These are phyloP conservation scores for Annulohypoxylon stygium DNA, from an alignment of 495 filamentous ascomycete species.

Conservation along the genomic window DNA sequence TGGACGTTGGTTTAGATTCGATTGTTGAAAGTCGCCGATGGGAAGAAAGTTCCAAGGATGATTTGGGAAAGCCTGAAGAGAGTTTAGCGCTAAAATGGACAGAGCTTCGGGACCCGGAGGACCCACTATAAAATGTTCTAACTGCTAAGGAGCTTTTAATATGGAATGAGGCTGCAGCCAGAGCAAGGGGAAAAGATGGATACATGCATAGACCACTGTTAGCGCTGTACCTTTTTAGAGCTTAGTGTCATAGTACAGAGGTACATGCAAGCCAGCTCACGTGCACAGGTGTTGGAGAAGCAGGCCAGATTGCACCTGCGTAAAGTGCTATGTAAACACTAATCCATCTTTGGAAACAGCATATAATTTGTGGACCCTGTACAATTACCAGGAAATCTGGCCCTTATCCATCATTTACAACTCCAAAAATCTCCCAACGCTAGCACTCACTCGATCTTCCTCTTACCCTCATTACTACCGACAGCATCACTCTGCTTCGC, in stretches of 20 bases:
- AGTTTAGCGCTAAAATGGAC: slow-evolving; percentile 28
- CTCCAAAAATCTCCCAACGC: slow-evolving; percentile 16
- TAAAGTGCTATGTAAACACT: slow-evolving; percentile 17
- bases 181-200: slow-evolving; percentile 5
- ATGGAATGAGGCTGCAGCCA: slow-evolving; percentile 32
- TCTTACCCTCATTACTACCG: background rate
- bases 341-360: slow-evolving; percentile 24
- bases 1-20: slow-evolving; percentile 35
- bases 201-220: slow-evolving; percentile 15
- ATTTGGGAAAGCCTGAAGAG: slow-evolving; percentile 19
- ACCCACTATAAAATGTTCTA: slow-evolving; percentile 25
- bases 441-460: slow-evolving; percentile 11
- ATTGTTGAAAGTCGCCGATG: slow-evolving; percentile 33
- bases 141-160: slow-evolving; percentile 1
- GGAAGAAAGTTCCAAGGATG: slow-evolving; percentile 34
- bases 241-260: background rate
- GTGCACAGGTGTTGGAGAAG: slow-evolving; percentile 15
- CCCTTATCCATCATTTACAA: slow-evolving; percentile 45
- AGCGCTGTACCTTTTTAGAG: slow-evolving; percentile 11
- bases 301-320: slow-evolving; percentile 43
- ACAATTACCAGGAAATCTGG: slow-evolving; percentile 49
- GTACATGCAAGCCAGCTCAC: slow-evolving; percentile 9
- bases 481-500: background rate
- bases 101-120: slow-evolving; percentile 26
- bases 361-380: slow-evolving; percentile 23